Evolutionary conservation across 1,284 basidiomycete genomes (phyloP), one percentile per base, ranked within the genome.

Genomic region (Pseudozyma flocculosa): DNA sequence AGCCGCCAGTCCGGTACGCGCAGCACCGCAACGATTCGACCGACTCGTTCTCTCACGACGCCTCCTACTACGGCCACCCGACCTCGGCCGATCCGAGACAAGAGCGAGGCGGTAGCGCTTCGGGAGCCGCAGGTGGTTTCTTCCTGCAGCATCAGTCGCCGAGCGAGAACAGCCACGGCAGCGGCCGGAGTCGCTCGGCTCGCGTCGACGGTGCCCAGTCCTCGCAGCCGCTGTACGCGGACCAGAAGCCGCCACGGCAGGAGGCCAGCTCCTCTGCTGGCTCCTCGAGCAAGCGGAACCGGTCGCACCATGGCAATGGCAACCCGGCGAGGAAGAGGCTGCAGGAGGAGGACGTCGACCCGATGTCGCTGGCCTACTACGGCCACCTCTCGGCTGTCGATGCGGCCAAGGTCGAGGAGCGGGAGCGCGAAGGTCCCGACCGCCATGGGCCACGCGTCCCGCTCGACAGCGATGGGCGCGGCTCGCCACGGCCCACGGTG

Each of bases 291-390:
- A 29, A 29, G 26, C 11, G 5, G 26, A 29, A 11, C 7, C 26
- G 26, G 5, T 29, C 26, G 26, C 26, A 29, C 7, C 26, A 29
- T n/a, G n/a, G 26, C 26, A 29, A 29, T 5, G 26, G 7, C 26
- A 29, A 29, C 26, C 7, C 7, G 7, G 26, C 7, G 7, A 29
- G 26, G 26, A 29, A 5, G 26, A 29, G 26, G 11, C 26, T 11
- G 26, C 5, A 29, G 7, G 26, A 29, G 26, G 36, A 17, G 19
- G 40, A 41, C 15, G 36, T 65, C 14, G 58, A 66, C 30, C 54
- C 58, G 36, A 61, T 66, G 62, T 66, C 62, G 21, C 44, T 61
- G 24, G 62, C 59, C 22, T 66, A 61, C 45, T 66, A 66, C 34
- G 58, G 58, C 19, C 62, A 65, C 22, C 52, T 56, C 44, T 57